Percentiles rank a stretch among this genome's conserved stretches.
Conservation (phyloP, 176 grass and related monocot species). For the Ensete glaucum region DNA sequence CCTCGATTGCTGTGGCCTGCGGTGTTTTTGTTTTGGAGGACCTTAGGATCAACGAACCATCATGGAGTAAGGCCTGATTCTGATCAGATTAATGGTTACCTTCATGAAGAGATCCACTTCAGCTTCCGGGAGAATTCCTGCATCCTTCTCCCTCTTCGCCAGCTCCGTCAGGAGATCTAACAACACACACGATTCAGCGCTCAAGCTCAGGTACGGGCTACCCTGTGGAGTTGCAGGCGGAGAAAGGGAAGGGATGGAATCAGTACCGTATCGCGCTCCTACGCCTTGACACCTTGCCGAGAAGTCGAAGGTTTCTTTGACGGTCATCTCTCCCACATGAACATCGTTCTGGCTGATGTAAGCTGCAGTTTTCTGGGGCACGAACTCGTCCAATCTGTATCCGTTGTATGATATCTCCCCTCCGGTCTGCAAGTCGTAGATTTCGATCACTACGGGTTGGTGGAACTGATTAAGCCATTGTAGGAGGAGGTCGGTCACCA, state of each 20-base stretch:
- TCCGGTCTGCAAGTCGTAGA: slow-evolving; percentile 2
- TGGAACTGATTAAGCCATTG: background rate
- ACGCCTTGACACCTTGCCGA: slow-evolving; percentile 91
- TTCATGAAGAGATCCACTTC: slow-evolving; percentile 99
- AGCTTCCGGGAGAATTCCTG: slow-evolving; percentile 72
- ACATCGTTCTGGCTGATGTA: slow-evolving; percentile 98
- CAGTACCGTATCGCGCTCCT: slow-evolving; percentile 68
- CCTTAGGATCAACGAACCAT: background rate
- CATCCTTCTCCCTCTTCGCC: slow-evolving; percentile 64
- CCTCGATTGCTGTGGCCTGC: slow-evolving; percentile 85
- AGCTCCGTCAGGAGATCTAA: slow-evolving; percentile 85
- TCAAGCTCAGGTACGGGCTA: background rate
- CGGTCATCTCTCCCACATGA: slow-evolving; percentile 89
- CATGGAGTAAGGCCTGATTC: background rate
- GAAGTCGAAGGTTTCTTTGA: slow-evolving; percentile 97
- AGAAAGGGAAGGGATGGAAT: background rate
- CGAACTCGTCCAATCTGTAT: slow-evolving; percentile 49
- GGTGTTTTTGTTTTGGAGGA: background rate
- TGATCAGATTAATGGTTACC: slow-evolving; percentile 26
- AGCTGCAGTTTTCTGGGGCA: slow-evolving; percentile 94
- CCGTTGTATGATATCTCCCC: slow-evolving; percentile 89
- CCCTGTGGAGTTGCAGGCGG: no score
- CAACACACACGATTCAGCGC: background rate
- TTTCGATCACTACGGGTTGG: background rate
- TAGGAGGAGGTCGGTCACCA: background rate